Conservation (phyloP, 257 asterid genomes). For the Ocimum tenuiflorum region DNA sequence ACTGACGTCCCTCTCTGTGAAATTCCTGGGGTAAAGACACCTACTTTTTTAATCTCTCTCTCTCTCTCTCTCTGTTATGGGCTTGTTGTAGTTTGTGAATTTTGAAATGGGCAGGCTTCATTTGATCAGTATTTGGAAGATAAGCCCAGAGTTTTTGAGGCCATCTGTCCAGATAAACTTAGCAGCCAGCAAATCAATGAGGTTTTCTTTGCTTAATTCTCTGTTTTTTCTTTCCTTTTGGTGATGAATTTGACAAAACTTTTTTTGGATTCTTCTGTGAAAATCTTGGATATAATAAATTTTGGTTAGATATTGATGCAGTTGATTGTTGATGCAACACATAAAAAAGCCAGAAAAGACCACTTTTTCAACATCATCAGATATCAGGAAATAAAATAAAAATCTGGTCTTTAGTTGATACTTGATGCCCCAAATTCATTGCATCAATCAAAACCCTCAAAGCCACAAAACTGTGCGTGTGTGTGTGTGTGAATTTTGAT, state of each 20-base stretch:
- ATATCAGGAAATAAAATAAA: too few relatives aligned
- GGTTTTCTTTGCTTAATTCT: constrained; percentile 44
- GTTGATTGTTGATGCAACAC: too few relatives aligned
- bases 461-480: too few relatives aligned
- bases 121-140: constrained; percentile 86
- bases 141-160: constrained; percentile 72
- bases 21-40: constrained; percentile 51
- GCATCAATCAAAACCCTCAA: too few relatives aligned
- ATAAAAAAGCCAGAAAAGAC: too few relatives aligned
- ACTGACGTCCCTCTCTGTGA: constrained; percentile 82
- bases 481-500: too few relatives aligned
- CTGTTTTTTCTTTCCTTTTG: neutral
- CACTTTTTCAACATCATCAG: too few relatives aligned
- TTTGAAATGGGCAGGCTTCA: constrained; percentile 52
- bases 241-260: neutral
- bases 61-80: neutral
- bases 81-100: constrained; percentile 7
- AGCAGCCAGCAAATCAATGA: constrained; percentile 76
- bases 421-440: too few relatives aligned
- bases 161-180: constrained; percentile 80
- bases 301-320: neutral
- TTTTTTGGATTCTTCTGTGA: neutral
- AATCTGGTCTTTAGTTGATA: too few relatives aligned
- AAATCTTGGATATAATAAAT: neutral
- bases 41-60: neutral